phyloP scores from a whole-genome alignment of 306 rosid species.

The Delonix regia region DNA sequence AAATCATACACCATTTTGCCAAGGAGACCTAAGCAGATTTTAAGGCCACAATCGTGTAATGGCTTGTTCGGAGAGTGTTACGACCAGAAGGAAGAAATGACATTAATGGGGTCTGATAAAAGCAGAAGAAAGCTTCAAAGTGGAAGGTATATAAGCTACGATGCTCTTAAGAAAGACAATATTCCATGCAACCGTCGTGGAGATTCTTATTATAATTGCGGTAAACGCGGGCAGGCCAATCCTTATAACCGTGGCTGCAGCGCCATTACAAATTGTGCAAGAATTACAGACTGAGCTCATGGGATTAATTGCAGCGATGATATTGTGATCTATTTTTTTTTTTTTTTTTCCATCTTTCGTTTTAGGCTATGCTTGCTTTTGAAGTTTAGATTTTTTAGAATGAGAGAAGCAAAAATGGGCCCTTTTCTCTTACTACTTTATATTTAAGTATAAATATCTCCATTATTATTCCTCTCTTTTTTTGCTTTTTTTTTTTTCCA shows the following conservation, averaged over 20 bases:
- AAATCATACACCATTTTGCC: background rate
- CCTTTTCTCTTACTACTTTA: background rate
- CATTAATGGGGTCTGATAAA: conserved; percentile 22
- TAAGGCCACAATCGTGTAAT: conserved; percentile 20
- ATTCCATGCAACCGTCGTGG: conserved; percentile 51
- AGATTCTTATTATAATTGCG: conserved; percentile 57
- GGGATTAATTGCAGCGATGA: background rate
- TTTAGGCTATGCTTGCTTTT: background rate
- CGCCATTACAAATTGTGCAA: conserved; percentile 55
- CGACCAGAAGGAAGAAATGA: conserved; percentile 42
- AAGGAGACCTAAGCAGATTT: background rate
- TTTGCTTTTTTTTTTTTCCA: background rate
- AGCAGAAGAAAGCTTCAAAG: conserved; percentile 33
- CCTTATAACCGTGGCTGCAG: conserved; percentile 56
- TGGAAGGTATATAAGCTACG: conserved; percentile 45
- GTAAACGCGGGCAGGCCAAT: conserved; percentile 37
- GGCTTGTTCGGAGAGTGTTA: conserved; percentile 38
- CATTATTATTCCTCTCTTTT: too few relatives aligned
- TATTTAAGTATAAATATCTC: background rate
- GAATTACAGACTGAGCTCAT: conserved; percentile 31
- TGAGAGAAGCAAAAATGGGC: background rate
- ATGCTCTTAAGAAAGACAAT: conserved; percentile 40
- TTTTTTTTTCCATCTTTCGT: background rate
- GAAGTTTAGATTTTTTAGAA: background rate
- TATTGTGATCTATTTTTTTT: background rate